Base-by-base conservation (phyloP, 2,329 filamentous ascomycete genomes). In the Colletotrichum sp. region DNA sequence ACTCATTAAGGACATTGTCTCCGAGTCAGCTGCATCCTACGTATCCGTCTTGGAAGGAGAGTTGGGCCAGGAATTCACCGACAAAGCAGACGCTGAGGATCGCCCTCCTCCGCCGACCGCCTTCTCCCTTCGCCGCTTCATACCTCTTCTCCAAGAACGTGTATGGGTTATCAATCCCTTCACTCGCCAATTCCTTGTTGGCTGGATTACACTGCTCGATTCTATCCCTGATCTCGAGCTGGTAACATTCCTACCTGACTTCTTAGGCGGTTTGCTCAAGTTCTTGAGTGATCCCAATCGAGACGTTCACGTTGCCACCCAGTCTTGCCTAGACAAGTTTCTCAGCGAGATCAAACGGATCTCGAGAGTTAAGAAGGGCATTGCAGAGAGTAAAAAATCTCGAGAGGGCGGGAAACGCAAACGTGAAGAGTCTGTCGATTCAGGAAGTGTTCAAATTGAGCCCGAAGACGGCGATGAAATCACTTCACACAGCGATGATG, bases 211-310 rank as follows among this genome's bases (percentile, higher is more conserved):
- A 6, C 86, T 99, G 18, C 89, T 99, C 24, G 97, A 99, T 83
- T 98, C 96, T 2, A 99, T 99, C 79, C 97, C 97, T 0, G 98
- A 99, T 82, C 88, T 99, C 57, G 98, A 99, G 84, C 92, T 99
- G 24, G 96, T 99, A 48, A 94, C 95, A 5, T 98, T 96, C 83
- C 87, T 99, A 28, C 98, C 97, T 2, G 95, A 96, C 66, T 99
- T 99, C 81, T 88, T 99, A 2, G 94, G 93, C 30, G 97, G 96
- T 0, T 87, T 99, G 57, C 92, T 99, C 80, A 96, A 94, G 81
- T 99, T 99, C 80, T 90, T 99, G 13, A 96, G 95, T 77, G 97
- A 98, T 80, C 93, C 94, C 15, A 98, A 98, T 82, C 89, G 92
- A 64, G 97, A 99, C 83, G 97, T 99, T n/a, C 95, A 98, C 80